Evolutionary conservation across 257 asterid species (phyloP).

Genomic region (Rubia yunnanensis): DNA sequence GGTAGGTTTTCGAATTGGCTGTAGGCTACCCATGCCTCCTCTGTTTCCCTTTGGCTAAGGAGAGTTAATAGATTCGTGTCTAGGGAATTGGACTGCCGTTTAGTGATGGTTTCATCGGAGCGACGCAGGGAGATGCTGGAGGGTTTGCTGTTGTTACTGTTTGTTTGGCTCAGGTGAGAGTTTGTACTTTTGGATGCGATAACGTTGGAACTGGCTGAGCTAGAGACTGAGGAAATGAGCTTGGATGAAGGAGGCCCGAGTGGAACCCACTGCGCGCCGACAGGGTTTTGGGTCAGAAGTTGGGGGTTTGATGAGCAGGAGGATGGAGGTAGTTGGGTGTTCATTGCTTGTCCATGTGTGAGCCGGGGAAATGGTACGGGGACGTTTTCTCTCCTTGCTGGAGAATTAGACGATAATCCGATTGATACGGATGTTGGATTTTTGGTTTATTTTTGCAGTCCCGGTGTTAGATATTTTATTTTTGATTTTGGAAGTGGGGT

Average conservation of each 20-base stretch:
- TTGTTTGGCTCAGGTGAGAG: conserved; percentile 28
- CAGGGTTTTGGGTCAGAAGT: conserved; percentile 22
- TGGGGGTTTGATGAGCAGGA: conserved; percentile 11
- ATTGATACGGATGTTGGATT: conserved; percentile 9
- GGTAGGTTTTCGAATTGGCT: conserved; percentile 50
- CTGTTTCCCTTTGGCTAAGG: conserved; percentile 70
- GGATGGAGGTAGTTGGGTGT: conserved; percentile 18
- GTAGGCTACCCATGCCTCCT: conserved; percentile 75
- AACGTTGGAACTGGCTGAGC: conserved; percentile 20
- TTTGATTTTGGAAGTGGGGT: conserved; percentile 18
- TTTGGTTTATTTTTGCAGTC: background rate
- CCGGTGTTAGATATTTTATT: conserved; percentile 13
- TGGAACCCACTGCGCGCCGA: conserved; percentile 26
- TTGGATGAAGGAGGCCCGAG: conserved; percentile 28
- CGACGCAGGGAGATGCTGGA: conserved; percentile 20
- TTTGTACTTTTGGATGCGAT: conserved; percentile 24
- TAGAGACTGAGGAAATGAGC: conserved; percentile 17
- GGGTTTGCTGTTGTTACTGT: conserved; percentile 29
- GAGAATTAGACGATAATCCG: conserved; percentile 23
- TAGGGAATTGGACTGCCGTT: conserved; percentile 24
- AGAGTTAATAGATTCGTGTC: conserved; percentile 55
- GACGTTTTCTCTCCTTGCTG: conserved; percentile 8
- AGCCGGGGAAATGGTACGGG: background rate
- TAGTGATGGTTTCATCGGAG: conserved; percentile 12
- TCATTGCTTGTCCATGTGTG: conserved; percentile 57